Evolutionary conservation across 805 yeast genomes (phyloP), one percentile per base, ranked within the genome.

Genomic region (Saccharomycopsis sp.): DNA sequence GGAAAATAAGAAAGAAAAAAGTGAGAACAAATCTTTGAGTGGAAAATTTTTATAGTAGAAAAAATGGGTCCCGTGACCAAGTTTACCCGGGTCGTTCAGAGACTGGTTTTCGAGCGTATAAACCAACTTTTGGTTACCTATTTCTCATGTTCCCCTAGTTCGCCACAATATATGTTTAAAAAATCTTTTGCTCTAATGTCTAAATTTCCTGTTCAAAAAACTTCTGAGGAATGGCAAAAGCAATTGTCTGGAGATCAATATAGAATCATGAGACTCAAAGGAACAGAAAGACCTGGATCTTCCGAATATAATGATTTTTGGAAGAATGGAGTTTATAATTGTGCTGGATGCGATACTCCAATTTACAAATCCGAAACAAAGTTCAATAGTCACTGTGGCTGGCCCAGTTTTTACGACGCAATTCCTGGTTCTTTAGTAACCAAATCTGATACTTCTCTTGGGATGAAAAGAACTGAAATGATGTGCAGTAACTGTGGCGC

Each of bases 331-430:
- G 62, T 72, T 2, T 92, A 87, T 59, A 62, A 64, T 34, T 92
- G 99, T 62, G 96, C 82, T 0, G 97, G 80, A 4, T 92, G 98
- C 60, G 69, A 67, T 37, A 64, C 71, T 33, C 95, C 96, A 10
- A 62, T 92, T 23, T 92, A 92, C 59, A 70, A 70, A 45, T 77
- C 95, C 21, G 64, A 69, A 25, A 72, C 95, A 3, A 89, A 92
- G 59, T 92, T 92, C 52, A 78, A 80, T 43, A 75, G 95, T 10
- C 86, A 86, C 40, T 92, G 98, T 59, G 98, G 98, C 2, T 92
- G 98, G 98, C 98, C 98, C 1, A 88, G 96, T 0, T 92, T 92
- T 59, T 89, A 79, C 58, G 81, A 85, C 43, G 96, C 94, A 1
- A 64, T 84, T 30, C 94, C 95, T 0, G 88, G 87, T 0, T 69